These are phyloP conservation scores for Arctium minus DNA, from an alignment of 129 eudicot species.

Conservation along the genomic window DNA sequence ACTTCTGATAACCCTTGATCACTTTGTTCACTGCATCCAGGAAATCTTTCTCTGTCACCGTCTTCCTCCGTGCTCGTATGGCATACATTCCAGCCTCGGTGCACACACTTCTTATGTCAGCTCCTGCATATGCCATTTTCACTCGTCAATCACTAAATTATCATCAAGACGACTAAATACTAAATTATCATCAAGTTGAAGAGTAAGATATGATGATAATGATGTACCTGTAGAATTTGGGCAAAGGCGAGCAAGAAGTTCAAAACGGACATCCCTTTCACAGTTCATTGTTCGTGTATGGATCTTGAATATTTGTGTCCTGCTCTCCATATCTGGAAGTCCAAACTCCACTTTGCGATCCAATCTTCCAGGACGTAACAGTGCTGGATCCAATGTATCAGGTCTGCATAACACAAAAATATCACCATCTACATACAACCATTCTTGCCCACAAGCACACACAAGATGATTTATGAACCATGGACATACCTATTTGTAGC, in stretches of 20 bases:
- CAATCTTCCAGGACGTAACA: slow-evolving; percentile 87
- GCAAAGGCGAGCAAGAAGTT: slow-evolving; percentile 96
- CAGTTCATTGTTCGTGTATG: slow-evolving; percentile 98
- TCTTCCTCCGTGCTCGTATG: slow-evolving; percentile 84
- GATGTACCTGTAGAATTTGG: slow-evolving; percentile 91
- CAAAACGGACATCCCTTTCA: slow-evolving; percentile 95
- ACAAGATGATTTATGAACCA: background rate
- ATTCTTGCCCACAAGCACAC: background rate
- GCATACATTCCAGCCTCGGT: slow-evolving; percentile 99
- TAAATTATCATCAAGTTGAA: background rate
- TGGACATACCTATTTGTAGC: slow-evolving; percentile 81
- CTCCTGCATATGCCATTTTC: slow-evolving; percentile 44
- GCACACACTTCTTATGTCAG: slow-evolving; percentile 95
- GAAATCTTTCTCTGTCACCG: slow-evolving; percentile 87
- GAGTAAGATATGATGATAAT: background rate
- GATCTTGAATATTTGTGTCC: slow-evolving; percentile 93
- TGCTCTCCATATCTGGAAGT: slow-evolving; percentile 87
- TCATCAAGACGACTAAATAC: background rate
- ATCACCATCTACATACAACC: background rate
- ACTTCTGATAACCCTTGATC: slow-evolving; percentile 94
- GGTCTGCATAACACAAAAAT: slow-evolving; percentile 47
- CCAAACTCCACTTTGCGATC: slow-evolving; percentile 97
- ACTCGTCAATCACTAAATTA: background rate
- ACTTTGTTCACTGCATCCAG: slow-evolving; percentile 96
- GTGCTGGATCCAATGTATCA: slow-evolving; percentile 93